These are phyloP conservation scores for Coccomyxa sp. DNA, from an alignment of 139 green algal genomes.

Conservation along the genomic window DNA sequence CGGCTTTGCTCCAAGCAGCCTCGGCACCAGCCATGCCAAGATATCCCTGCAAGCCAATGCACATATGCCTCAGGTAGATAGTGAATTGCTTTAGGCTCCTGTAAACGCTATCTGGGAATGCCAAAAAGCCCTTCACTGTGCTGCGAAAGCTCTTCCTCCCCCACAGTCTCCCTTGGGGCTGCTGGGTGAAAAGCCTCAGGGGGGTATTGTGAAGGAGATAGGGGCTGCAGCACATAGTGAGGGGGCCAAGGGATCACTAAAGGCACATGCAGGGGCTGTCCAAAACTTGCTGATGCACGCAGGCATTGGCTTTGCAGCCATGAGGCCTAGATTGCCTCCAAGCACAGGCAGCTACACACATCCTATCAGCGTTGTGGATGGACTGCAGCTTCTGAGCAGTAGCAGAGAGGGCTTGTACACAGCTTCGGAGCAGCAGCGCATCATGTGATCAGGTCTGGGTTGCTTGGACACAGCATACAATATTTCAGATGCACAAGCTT, in stretches of 20 bases:
- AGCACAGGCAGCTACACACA: too few relatives aligned
- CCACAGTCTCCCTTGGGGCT: not conserved
- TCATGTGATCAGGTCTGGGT: not conserved
- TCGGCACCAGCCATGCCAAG: slow-evolving; percentile 37
- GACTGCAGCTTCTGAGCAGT: not conserved
- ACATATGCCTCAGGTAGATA: not conserved
- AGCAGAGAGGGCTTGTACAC: not conserved
- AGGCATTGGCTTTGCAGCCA: too few relatives aligned
- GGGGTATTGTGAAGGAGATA: too few relatives aligned
- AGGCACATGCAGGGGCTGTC: too few relatives aligned
- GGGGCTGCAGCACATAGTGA: too few relatives aligned
- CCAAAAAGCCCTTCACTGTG: not conserved
- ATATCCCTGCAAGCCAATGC: slow-evolving; percentile 3
- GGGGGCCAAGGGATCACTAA: too few relatives aligned
- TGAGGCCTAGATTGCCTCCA: too few relatives aligned
- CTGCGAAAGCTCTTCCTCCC: not conserved
- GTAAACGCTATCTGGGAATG: not conserved
- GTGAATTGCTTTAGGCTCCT: not conserved
- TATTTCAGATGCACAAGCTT: not conserved
- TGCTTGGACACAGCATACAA: not conserved
- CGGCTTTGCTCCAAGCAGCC: slow-evolving; percentile 41
- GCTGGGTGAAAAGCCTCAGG: not conserved
- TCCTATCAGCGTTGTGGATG: not conserved
- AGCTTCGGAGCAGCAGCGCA: not conserved
- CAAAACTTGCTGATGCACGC: too few relatives aligned